Base-by-base conservation (phyloP, 768 basidiomycete species). In the Rhodotorula toruloides region DNA sequence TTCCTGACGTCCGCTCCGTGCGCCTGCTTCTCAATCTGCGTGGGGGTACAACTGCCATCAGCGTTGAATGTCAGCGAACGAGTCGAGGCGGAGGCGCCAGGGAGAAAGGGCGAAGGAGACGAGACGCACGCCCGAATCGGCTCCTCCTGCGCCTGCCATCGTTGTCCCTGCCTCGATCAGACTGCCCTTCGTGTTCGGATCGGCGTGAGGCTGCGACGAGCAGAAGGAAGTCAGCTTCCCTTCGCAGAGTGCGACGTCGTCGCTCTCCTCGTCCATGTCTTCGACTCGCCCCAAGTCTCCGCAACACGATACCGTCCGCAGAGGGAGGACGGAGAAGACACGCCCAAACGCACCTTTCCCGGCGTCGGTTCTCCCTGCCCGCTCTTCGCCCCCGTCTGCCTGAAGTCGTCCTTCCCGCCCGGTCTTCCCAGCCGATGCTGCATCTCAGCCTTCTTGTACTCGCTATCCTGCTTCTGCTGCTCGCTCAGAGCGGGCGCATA, bases 151-250 rank as follows among this genome's bases (percentile, higher is more conserved):
- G 34, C 64, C 64, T 3, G 58, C 27, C 64, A 65, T 65, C 25
- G 57, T 65, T 8, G 64, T 65, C 0, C 64, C 64, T 4, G 64
- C 64, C 54, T 65, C 64, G 37, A 65, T 58, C 8, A 65, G 50
- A 39, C 49, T 60, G 5, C 22, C 25, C 27, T 55, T 29, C 17
- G 53, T 46, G 29, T 55, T 25, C 31, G 16, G 31, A 37, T 43
- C 29, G 46, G 21, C 22, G n/a, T 39, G 6, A 9, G 21, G 14
- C 57, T 58, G 57, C 32, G 16, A 32, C 31, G 47, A 11, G 27
- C 21, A 29, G 12, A 29, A 48, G 47, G 25, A 39, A 37, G 36
- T 39, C 36, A 31, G 40, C 39, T 4, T 25, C 11, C 27, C 27
- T 21, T 6, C n/a, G n/a, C 8, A n/a, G 27, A 14, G 10, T 14